Conservation (phyloP, 805 yeast genomes). For the Maudiozyma turicensis region DNA sequence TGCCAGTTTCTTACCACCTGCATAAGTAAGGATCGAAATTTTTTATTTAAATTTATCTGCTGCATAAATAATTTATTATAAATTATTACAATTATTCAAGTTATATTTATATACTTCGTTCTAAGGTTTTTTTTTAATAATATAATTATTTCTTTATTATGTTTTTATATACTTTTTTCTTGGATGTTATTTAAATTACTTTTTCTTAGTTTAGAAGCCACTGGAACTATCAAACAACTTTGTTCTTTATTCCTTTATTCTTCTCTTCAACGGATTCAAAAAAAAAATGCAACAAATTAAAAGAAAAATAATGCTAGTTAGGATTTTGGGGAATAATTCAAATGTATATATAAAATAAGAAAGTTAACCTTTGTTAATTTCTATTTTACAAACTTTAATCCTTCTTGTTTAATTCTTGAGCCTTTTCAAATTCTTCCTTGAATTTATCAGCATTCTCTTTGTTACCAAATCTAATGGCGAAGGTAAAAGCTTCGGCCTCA, state of each 20-base stretch:
- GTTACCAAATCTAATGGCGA: constrained; percentile 90
- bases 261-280: neutral
- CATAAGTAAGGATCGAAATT: constrained; percentile 33
- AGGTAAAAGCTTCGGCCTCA: constrained; percentile 88
- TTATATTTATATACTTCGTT: neutral
- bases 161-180: neutral
- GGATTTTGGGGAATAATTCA: too few relatives aligned
- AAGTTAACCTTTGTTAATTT: neutral
- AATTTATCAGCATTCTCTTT: constrained; percentile 92
- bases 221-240: neutral
- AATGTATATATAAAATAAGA: too few relatives aligned
- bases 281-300: neutral
- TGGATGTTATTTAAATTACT: neutral
- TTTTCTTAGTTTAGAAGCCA: neutral
- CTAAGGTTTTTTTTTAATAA: neutral
- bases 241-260: too few relatives aligned
- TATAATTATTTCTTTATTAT: neutral
- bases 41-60: neutral
- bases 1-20: constrained; percentile 88
- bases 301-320: neutral
- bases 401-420: constrained; percentile 59
- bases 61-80: neutral
- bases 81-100: neutral
- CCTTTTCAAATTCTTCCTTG: constrained; percentile 83
- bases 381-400: neutral